Evolutionary conservation across 805 yeast species (phyloP), one percentile per base, ranked within the genome.

Genomic region (Myxozyma monticola): DNA sequence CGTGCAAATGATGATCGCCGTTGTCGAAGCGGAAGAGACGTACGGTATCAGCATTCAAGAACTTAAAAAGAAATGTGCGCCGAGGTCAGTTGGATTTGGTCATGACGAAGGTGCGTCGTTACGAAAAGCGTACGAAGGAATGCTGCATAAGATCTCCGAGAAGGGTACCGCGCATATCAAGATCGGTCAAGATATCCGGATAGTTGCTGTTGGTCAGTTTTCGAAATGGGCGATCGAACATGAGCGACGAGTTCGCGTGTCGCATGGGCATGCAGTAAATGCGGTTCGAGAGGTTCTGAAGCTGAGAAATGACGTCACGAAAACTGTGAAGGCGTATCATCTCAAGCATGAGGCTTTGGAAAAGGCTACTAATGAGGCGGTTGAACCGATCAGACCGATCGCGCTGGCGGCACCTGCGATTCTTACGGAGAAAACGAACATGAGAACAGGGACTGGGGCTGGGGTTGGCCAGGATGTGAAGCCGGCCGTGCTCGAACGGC

Each of bases 151-250:
- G 58, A 78, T 83, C 75, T 67, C 68, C 17, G 72, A 68, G n/a
- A 42, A 31, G n/a, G 85, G 65, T 87, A 86, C 4, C 66, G 67
- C 40, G 71, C 90, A 84, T 64, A 49, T 79, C 37, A 76, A 76
- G 42, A 78, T 87, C 24, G 85, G 91, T 1, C 71, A 76, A 3
- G 79, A 77, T 56, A 81, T 88, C 51, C 76, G 77, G 48, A 61
- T 69, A 1, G 69, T 79, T 65, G 91, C 88, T 0, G 63, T 85
- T 43, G 75, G 74, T 21, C 96, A 95, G 1, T 88, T 88, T 61
- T 66, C 78, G 9, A 76, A 77, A 60, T 88, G 95, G 95, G 76
- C 89, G 36, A 72, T 71, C 15, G 89, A 84, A 45, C 95, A 88
- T 67, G 76, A 76, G 45, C 78, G 78, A 58, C 70, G 95, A 40